Base-by-base conservation (phyloP, 106 monocot genomes). In the Dioscorea zingiberensis region DNA sequence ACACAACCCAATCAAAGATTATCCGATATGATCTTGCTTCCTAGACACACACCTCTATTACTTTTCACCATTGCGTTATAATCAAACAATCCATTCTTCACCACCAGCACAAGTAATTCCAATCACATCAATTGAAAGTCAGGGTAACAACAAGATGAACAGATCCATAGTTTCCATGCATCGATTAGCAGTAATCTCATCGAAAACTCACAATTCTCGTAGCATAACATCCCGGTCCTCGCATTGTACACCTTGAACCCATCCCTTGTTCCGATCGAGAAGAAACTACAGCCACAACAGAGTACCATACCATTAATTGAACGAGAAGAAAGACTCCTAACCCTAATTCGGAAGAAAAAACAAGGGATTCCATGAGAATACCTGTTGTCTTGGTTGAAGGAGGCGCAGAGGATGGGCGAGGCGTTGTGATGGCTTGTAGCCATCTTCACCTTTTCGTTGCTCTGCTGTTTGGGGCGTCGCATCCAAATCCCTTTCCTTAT, bases 331-430 rank as follows among this genome's bases (percentile, higher is more conserved):
- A 13, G 19, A 65, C 24, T 2, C 15, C 11, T 16, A 60, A 28
- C 15, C 14, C 1, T 30, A 24, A 60, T 15, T 15, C 27, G 46
- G 15, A 25, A 7, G 24, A 6, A 12, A 11, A 12, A 17, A 28
- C 5, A 9, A 7, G 32, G 48, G 17, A 19, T 32, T 11, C 10
- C 25, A 38, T 38, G 38, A 6, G 38, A 10, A 55, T 54, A 94
- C 94, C 87, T 94, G 85, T 81, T 81, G 47, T 90, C 91, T 76
- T 94, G 90, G 67, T 94, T 94, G 87, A 94, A 94, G 66, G 94
- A 94, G 32, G 83, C 90, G 73, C 87, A 87, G 68, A 83, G 55
- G 65, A 94, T 70, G 12, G 72, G 75, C 4, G 74, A 72, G 24
- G 73, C 59, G 12, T 63, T 5, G 55, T 77, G 76, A 55, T 64